Base-by-base conservation (phyloP, 2,329 filamentous ascomycete species). In the Pestalotiopsis sp. region DNA sequence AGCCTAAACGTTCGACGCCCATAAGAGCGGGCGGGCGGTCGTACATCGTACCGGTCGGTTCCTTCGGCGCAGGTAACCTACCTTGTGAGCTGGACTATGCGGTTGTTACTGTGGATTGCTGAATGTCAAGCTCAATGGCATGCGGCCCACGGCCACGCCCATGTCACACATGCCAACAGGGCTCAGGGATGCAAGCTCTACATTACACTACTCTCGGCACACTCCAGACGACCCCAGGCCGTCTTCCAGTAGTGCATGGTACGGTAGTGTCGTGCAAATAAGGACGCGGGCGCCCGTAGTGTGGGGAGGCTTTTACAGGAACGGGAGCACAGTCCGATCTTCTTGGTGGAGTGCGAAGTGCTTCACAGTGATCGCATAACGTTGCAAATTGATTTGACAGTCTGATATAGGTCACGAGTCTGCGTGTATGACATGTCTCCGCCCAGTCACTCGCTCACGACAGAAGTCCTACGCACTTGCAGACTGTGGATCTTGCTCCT, bases 271-370 rank as follows among this genome's bases (percentile, higher is more conserved):
- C 41, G n/a, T 23, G 52, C 31, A 36, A 36, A 36, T 58, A 58
- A 14, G 58, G 14, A 60, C 58, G 58, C 27, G 25, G 59, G 59
- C 36, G 23, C 38, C 31, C 31, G 31, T 36, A 36, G 59, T 62
- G 59, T 62, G 59, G 59, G 59, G 59, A 62, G 59, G 45, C 45
- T 52, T 52, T 40, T 11, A 62, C 59, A 62, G 31, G 59, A 62
- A 62, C 59, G 27, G 59, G 59, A 38, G 25, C n/a, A 62, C 59
- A 20, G 59, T 62, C 59, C 36, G 59, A 62, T 62, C 59, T 62
- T 14, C 17, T 20, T 36, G 27, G 27, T 40, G 25, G 59, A 52
- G 45, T 9, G 17, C 17, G 17, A 52, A 52, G 45, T 52, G 45
- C 45, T 52, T 52, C 45, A 52, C 45, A 52, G 45, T 52, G 45